Base-by-base conservation (phyloP, 1,139 yeast species). In the Pichiaceae sp. region DNA sequence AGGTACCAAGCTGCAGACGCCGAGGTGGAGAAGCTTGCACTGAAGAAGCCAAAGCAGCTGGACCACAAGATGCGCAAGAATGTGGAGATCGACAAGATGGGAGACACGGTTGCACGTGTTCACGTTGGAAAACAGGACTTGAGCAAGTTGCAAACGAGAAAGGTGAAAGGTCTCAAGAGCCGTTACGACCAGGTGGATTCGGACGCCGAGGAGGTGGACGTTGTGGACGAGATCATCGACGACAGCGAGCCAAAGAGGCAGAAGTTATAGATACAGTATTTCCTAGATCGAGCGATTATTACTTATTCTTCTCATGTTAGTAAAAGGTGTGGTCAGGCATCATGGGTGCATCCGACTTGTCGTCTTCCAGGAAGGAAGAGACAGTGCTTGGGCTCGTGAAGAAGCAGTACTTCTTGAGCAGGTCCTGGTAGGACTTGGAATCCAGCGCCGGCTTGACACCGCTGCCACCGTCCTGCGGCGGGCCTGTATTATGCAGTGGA, bases 91-190 rank as follows among this genome's bases (percentile, higher is more conserved):
- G 97, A 93, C 57, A 55, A 69, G 43, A 75, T 91, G 83, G 99
- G 99, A 66, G 98, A 91, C 63, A 87, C 91, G 76, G 75, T 91
- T 46, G 99, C 96, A 48, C 85, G 91, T 64, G 77, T 91, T 52
- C 98, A 91, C 59, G 82, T 91, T 62, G 97, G 96, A 63, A 81
- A 81, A 61, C 99, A 91, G 69, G 97, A 91, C 59, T 70, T 93
- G 59, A 70, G 75, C 56, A 81, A 80, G 60, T 64, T 91, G 58
- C 98, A 91, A 64, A 89, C 98, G 11, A 78, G 98, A 66, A 91
- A 91, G 76, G 85, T 91, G 96, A 93, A 93, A 72, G 99, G 98
- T 57, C 72, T 91, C 56, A 93, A 93, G 67, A 70, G 86, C 40
- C 78, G 72, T 59, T 87, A 69, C 50, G 96, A 86, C 56, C 96